phyloP scores from a whole-genome alignment of 805 yeast species.

The Blastobotrys terrestris region DNA sequence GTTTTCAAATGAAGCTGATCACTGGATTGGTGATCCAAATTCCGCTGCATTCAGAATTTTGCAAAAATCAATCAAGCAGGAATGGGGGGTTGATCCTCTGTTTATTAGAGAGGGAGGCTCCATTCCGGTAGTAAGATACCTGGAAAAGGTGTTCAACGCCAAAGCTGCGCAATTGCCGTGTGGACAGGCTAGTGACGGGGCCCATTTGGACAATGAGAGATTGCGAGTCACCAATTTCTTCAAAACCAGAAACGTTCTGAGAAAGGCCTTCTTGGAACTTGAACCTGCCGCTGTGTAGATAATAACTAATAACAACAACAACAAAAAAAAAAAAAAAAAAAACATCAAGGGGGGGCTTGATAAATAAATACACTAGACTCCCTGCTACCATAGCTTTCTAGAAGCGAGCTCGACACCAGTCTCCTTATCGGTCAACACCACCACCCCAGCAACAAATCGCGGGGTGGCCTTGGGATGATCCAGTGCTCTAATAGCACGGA shows the following conservation, averaged over 20 bases:
- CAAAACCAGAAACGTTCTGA: constrained; percentile 57
- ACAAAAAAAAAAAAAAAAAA: neutral
- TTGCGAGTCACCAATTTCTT: constrained; percentile 71
- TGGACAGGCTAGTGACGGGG: constrained; percentile 92
- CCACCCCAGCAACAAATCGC: constrained; percentile 7
- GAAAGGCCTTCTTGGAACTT: constrained; percentile 11
- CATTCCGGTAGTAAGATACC: constrained; percentile 79
- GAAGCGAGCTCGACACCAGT: neutral
- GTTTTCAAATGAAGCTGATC: constrained; percentile 82
- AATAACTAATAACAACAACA: neutral
- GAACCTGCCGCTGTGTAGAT: constrained; percentile 4
- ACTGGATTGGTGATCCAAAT: constrained; percentile 88
- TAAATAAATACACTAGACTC: neutral
- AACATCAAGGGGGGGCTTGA: neutral
- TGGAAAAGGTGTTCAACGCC: constrained; percentile 77
- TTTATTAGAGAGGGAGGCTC: constrained; percentile 96
- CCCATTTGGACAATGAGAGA: constrained; percentile 85
- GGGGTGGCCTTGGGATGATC: constrained; percentile 12
- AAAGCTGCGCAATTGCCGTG: constrained; percentile 95
- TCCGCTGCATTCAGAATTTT: constrained; percentile 69
- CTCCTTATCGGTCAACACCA: constrained; percentile 2
- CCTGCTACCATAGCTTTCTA: neutral
- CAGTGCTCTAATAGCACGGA: constrained; percentile 11
- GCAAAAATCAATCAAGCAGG: constrained; percentile 50
- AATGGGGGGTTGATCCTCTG: constrained; percentile 79